A percentile compares a stretch with the other conserved stretches of the same genome.
phyloP scores from a whole-genome alignment of 306 rosid species.

The Alnus glutinosa region DNA sequence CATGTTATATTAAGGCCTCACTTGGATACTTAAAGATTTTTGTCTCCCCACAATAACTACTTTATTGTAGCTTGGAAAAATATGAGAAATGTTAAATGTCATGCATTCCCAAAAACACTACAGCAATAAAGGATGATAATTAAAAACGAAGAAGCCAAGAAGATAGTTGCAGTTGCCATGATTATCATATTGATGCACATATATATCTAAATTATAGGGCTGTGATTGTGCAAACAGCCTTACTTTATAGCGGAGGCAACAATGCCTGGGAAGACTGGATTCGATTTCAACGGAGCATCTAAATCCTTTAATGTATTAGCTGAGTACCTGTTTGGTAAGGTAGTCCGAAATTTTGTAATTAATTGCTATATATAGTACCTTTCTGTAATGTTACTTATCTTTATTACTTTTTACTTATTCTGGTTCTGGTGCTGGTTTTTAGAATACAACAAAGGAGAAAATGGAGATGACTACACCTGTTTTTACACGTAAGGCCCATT shows the following conservation, averaged over 20 bases:
- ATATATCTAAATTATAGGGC: background rate
- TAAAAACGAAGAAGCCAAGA: background rate
- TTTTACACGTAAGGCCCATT: constrained; percentile 58
- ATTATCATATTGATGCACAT: background rate
- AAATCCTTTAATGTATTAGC: constrained; percentile 85
- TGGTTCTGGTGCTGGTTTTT: constrained; percentile 27
- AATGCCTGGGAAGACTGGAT: constrained; percentile 89
- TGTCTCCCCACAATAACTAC: background rate
- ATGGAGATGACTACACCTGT: constrained; percentile 99
- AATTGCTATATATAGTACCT: constrained; percentile 5
- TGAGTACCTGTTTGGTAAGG: constrained; percentile 96
- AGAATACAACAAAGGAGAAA: constrained; percentile 72
- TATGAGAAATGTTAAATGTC: background rate
- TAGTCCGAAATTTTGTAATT: constrained; percentile 35
- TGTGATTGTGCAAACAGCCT: constrained; percentile 54
- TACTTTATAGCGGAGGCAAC: constrained; percentile 85
- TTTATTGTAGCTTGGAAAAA: background rate
- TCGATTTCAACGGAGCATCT: constrained; percentile 76
- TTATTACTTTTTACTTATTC: constrained; percentile 12
- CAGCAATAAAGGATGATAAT: background rate
- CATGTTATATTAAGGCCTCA: no score
- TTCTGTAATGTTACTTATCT: constrained; percentile 8
- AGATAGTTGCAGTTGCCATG: background rate
- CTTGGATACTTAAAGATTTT: no score
- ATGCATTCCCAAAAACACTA: background rate